Conservation (phyloP, 108 stramenopile species). For the Discostella pseudostelligera region DNA sequence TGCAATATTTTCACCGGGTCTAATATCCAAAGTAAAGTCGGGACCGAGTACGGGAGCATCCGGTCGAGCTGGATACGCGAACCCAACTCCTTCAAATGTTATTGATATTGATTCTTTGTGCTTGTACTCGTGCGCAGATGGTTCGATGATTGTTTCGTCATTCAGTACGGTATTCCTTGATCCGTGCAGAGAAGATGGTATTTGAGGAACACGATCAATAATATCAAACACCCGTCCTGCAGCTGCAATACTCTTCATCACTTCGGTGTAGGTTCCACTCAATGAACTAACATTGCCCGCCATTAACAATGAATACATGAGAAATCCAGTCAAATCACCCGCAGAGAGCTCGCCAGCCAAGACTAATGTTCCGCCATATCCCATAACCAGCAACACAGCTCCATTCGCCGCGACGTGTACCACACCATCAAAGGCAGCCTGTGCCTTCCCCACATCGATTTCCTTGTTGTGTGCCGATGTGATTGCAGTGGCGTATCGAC, state of each 20-base stretch:
- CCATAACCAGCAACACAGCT: constrained; percentile 73
- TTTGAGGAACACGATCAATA: constrained; percentile 61
- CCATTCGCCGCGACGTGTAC: constrained; percentile 76
- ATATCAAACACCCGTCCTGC: constrained; percentile 61
- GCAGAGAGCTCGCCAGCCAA: constrained; percentile 56
- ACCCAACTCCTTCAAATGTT: constrained; percentile 63
- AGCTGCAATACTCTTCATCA: constrained; percentile 67
- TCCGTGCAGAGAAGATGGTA: constrained; percentile 29
- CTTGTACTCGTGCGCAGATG: constrained; percentile 2
- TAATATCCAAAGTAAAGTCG: constrained; percentile 59
- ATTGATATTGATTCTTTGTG: constrained; percentile 49
- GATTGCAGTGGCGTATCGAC: constrained; percentile 54
- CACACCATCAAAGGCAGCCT: constrained; percentile 70
- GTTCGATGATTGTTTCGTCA: not conserved
- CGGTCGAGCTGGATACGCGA: constrained; percentile 87
- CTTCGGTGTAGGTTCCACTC: constrained; percentile 70
- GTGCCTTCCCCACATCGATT: constrained; percentile 61
- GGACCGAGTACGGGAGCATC: constrained; percentile 66
- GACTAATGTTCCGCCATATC: constrained; percentile 79
- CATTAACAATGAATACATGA: constrained; percentile 86
- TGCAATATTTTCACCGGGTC: constrained; percentile 79
- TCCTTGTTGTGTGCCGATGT: constrained; percentile 62
- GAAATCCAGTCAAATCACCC: constrained; percentile 84
- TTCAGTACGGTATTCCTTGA: not conserved
- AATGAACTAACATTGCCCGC: constrained; percentile 73